Base-by-base conservation (phyloP, 2,329 filamentous ascomycete species). In the Fusarium hostae region DNA sequence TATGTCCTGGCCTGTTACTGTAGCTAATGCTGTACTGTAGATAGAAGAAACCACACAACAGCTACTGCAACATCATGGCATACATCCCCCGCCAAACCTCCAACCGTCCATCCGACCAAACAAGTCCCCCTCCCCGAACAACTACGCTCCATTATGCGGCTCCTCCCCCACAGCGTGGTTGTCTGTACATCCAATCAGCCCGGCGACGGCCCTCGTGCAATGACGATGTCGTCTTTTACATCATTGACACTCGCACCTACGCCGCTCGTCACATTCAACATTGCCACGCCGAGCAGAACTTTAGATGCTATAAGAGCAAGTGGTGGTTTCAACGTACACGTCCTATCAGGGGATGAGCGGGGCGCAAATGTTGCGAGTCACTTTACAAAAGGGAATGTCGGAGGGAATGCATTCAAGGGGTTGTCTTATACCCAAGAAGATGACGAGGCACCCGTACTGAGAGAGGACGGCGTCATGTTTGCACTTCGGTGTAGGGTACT, bases 141-240 rank as follows among this genome's bases (percentile, higher is more conserved):
- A 56, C 81, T 88, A 26, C 87, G 86, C 61, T 80, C 82, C 51
- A 81, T 87, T 26, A 86, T 89, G 85, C 86, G 87, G 62, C 83
- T 86, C 18, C 80, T 89, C 16, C 81, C 85, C 5, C 85, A 88
- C 73, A 85, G 86, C 1, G 86, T 87, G 40, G 86, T 88, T n/a
- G 84, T 88, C 16, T 86, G 86, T 75, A 89, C 87, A 26, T 80
- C 86, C 26, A 77, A 80, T n/a, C 78, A 81, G n/a, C 66, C 78
- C 39, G 69, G 76, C 35, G 26, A 78, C 66, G 59, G 74, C 43
- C 76, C 84, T 9, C 82, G 84, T 35, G 88, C 84, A 51, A 87
- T 90, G 84, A 89, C 88, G 35, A 87, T 89, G 82, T 89, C 88
- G 10, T 89, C 87, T 4, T 85, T 90, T 68, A 87, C 87, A 5